phyloP scores from a whole-genome alignment of 208 protist genomes.

The Leishmania turanica region DNA sequence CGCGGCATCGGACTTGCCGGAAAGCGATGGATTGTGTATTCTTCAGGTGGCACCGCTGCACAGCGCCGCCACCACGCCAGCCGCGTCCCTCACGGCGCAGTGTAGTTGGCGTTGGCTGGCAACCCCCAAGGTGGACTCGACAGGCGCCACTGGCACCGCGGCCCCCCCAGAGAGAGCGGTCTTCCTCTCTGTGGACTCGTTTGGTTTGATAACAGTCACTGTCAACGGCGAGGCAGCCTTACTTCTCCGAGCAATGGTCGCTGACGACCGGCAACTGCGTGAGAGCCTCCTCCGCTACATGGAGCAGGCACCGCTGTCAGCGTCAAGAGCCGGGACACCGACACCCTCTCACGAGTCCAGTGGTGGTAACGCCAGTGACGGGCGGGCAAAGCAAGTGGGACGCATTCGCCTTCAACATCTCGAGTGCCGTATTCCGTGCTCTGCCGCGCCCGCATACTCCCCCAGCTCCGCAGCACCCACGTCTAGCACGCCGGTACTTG shows the following conservation, averaged over 20 bases:
- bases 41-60: neutral
- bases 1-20: neutral
- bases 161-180: neutral
- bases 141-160: neutral
- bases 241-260: neutral
- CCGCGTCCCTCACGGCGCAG: neutral
- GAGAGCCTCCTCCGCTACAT: slow-evolving; percentile 16
- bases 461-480: neutral
- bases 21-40: neutral
- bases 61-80: neutral
- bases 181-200: slow-evolving; percentile 1
- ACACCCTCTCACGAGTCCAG: neutral
- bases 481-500: neutral
- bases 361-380: neutral
- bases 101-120: slow-evolving; percentile 18
- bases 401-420: slow-evolving; percentile 6
- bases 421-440: slow-evolving; percentile 16
- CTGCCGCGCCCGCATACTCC: neutral
- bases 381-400: neutral
- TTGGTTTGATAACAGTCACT: neutral
- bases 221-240: neutral
- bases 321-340: neutral
- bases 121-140: neutral
- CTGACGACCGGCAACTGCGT: neutral
- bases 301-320: neutral